Conservation (phyloP, 169 alveolate genomes). For the Babesia caballi region DNA sequence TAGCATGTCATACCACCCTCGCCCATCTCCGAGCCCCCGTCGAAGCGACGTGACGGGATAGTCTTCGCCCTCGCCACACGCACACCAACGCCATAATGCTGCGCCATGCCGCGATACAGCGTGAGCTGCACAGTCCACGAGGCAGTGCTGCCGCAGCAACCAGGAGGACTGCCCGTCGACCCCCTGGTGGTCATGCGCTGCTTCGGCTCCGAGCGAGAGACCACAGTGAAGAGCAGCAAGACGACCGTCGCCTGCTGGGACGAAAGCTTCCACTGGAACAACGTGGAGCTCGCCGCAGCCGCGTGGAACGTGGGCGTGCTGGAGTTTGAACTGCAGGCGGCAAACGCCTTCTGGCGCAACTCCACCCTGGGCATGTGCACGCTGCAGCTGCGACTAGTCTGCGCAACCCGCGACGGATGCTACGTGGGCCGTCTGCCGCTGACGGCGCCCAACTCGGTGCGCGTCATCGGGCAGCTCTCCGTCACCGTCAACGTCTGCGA, state of each 20-base stretch:
- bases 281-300: slow-evolving; percentile 76
- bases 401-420: slow-evolving; percentile 79
- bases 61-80: too few species aligned
- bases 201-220: slow-evolving; percentile 83
- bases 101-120: slow-evolving; percentile 70
- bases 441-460: slow-evolving; percentile 77
- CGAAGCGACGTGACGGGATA: too few species aligned
- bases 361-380: slow-evolving; percentile 82
- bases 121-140: slow-evolving; percentile 85
- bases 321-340: slow-evolving; percentile 87
- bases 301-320: slow-evolving; percentile 87
- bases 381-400: slow-evolving; percentile 81
- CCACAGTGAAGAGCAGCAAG: slow-evolving; percentile 81
- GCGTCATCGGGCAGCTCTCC: slow-evolving; percentile 73
- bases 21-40: too few species aligned
- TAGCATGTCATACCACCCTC: too few species aligned
- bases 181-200: slow-evolving; percentile 87
- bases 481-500: slow-evolving; percentile 83
- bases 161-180: slow-evolving; percentile 73
- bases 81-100: neutral
- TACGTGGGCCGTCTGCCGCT: slow-evolving; percentile 78
- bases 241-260: slow-evolving; percentile 88
- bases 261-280: slow-evolving; percentile 84
- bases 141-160: slow-evolving; percentile 72
- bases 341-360: slow-evolving; percentile 89